Percentiles rank a stretch among this genome's conserved stretches.
Conservation (phyloP, 2,329 filamentous ascomycete genomes). For the Colletotrichum sp. region DNA sequence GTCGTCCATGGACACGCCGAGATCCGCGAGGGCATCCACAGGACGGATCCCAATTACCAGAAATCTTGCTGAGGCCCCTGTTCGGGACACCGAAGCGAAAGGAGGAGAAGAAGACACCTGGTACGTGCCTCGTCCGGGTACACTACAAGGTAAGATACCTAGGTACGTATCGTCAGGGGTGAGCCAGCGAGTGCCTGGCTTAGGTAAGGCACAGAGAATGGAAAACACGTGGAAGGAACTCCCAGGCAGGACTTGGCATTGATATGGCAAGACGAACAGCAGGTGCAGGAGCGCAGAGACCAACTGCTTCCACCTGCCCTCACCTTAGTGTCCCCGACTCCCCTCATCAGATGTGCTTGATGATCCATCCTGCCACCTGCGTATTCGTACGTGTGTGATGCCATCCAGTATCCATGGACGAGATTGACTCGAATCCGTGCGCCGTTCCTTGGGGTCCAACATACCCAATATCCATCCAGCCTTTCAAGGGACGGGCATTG, state of each 20-base stretch:
- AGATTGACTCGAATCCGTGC: neutral
- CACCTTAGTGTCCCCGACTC: neutral
- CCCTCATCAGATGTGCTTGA: neutral
- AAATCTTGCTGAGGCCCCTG: conserved; percentile 5
- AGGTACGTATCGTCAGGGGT: neutral
- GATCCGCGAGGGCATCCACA: neutral
- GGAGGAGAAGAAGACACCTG: neutral
- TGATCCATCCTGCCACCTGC: neutral
- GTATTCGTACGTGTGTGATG: neutral
- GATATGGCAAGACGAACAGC: neutral
- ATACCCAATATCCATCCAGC: neutral
- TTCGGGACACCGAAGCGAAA: neutral
- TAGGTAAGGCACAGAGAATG: neutral
- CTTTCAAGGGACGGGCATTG: neutral
- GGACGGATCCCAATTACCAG: neutral
- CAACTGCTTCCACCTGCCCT: neutral
- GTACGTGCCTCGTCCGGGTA: neutral
- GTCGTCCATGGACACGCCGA: neutral
- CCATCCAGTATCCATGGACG: neutral
- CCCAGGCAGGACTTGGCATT: neutral
- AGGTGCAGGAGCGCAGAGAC: neutral
- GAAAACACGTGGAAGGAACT: neutral
- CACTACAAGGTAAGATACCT: neutral
- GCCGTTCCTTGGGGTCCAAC: neutral
- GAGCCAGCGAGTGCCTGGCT: neutral